Base-by-base conservation (phyloP, 352 stramenopile genomes). In the Phytophthora lateralis region DNA sequence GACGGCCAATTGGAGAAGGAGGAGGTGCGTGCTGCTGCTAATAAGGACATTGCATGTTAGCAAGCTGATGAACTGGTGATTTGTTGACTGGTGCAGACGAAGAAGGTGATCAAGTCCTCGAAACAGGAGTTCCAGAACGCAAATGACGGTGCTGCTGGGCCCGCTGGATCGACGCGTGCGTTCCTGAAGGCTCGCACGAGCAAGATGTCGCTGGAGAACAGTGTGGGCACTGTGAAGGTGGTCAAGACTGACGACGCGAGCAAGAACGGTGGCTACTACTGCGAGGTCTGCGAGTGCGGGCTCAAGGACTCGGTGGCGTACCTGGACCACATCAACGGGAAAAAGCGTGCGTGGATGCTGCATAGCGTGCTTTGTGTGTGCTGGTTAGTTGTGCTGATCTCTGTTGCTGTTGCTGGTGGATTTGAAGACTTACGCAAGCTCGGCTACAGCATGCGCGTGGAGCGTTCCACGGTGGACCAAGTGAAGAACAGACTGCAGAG, bases 291-390 rank as follows among this genome's bases (percentile, higher is more conserved):
- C 55, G 93, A 98, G 55, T 90, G 78, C 61, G 78, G 85, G 3
- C 74, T 98, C 34, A 98, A 98, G 73, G 93, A 98, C 65, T 97
- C 88, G 45, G 85, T 97, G 43, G 90, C 89, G 55, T 98, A 97
- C 56, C 71, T 98, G 44, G 93, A 98, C 73, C 93, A 98, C 62
- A 97, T 98, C 73, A 98, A 98, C 69, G 93, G 93, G 62, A 97
- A 97, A 83, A 94, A 95, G 64, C 93, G 90, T 97, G 57, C 54
- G 85, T 88, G 17, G 18, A 8, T 38, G 10, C 9, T 51, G 15
- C 26, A 30, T 14, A 0, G 38, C 0, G 8, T 55, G 5, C 18
- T 48, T n/a, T 12, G 32, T 43, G 21, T 56, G 11, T 37, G 8
- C 42, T 34, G 12, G 5, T 49, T 29, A 11, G 10, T 47, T 7